These are phyloP conservation scores for Lactifluus pinguis DNA, from an alignment of 768 basidiomycete genomes.

Conservation along the genomic window DNA sequence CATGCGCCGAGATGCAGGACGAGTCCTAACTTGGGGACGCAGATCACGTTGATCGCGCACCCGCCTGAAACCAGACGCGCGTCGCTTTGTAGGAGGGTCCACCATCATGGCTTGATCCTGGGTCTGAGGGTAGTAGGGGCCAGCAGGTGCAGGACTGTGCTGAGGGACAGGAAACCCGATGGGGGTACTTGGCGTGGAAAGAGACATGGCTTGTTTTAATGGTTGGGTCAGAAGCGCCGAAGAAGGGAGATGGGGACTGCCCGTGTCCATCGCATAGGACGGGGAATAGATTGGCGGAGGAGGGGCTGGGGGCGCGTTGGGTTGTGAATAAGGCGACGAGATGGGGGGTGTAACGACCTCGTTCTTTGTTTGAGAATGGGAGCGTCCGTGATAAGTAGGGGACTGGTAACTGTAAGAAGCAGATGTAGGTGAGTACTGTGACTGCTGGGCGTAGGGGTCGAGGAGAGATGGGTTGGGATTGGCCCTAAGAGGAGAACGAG, in stretches of 20 bases:
- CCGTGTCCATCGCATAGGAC: slow-evolving; percentile 54
- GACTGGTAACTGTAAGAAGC: slow-evolving; percentile 39
- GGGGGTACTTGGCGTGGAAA: slow-evolving; percentile 65
- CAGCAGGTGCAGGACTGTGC: slow-evolving; percentile 34
- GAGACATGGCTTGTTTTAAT: slow-evolving; percentile 40
- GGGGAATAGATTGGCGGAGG: slow-evolving; percentile 32
- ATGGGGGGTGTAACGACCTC: slow-evolving; percentile 22
- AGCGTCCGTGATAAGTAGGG: slow-evolving; percentile 34
- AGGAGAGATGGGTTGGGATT: slow-evolving; percentile 38
- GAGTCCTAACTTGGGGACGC: slow-evolving; percentile 58
- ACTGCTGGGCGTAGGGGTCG: slow-evolving; percentile 66
- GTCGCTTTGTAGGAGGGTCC: slow-evolving; percentile 54
- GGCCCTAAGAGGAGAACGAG: slow-evolving; percentile 57
- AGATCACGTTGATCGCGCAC: slow-evolving; percentile 72
- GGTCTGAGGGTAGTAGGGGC: slow-evolving; percentile 45
- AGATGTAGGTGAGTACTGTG: slow-evolving; percentile 55
- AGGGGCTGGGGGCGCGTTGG: slow-evolving; percentile 29
- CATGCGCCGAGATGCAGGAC: slow-evolving; percentile 62
- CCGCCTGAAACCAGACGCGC: slow-evolving; percentile 69
- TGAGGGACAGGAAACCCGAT: slow-evolving; percentile 53
- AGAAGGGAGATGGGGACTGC: slow-evolving; percentile 50
- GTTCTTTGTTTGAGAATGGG: slow-evolving; percentile 45
- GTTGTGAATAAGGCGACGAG: slow-evolving; percentile 52
- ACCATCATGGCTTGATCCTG: slow-evolving; percentile 62
- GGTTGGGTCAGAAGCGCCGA: slow-evolving; percentile 43